A percentile compares a stretch with the other conserved stretches of the same genome.
Conservation (phyloP, 768 basidiomycete species). For the Sporobolomyces roseus region DNA sequence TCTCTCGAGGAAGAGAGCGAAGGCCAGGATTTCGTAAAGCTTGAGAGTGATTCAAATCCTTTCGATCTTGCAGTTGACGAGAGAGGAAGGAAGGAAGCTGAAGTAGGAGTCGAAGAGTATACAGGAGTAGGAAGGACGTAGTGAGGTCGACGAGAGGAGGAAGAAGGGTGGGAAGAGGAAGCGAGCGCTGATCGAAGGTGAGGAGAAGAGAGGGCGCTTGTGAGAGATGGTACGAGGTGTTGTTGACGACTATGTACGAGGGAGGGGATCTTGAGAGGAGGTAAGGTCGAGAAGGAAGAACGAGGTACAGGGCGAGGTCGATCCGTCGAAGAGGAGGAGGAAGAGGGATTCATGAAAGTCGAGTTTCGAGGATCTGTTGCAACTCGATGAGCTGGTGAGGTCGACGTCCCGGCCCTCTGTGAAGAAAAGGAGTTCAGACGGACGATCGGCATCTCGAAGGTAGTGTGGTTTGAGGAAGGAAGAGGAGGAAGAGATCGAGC, state of each 20-base stretch:
- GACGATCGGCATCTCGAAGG: no score
- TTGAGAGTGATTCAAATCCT: neutral
- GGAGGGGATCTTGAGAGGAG: constrained; percentile 11
- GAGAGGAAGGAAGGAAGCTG: constrained; percentile 14
- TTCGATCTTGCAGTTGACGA: no score
- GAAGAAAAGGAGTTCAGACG: no score
- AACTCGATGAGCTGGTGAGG: neutral
- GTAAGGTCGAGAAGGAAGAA: neutral
- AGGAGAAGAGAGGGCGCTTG: neutral
- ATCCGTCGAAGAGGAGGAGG: neutral
- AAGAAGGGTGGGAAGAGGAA: neutral
- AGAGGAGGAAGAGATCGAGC: no score
- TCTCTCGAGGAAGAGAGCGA: neutral
- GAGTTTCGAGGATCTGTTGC: neutral
- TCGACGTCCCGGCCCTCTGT: neutral
- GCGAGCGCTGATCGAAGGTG: neutral
- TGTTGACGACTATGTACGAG: no score
- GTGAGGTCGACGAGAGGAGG: constrained; percentile 1
- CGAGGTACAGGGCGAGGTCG: neutral
- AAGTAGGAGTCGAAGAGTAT: constrained; percentile 14
- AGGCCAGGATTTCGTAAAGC: neutral
- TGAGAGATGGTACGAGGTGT: no score
- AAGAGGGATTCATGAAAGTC: neutral
- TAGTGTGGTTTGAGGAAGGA: no score
- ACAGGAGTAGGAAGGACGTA: constrained; percentile 10